Evolutionary conservation across 139 green algal species (phyloP), one percentile per base, ranked within the genome.

Genomic region (Ostreobium quekettii): DNA sequence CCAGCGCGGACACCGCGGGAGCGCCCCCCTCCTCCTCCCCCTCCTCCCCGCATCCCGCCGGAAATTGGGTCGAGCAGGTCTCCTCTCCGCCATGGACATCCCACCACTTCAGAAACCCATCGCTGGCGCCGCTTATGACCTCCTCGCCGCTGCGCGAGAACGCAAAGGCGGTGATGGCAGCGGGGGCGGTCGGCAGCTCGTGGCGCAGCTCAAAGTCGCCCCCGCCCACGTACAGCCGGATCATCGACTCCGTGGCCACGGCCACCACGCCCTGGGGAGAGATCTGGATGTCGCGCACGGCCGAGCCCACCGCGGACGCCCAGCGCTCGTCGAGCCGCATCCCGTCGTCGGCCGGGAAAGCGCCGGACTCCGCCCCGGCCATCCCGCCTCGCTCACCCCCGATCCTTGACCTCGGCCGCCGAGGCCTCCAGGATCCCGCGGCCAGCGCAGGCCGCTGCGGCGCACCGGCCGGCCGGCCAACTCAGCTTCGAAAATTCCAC

Each of bases 41-140:
- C 29, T 64, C 36, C 19, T 67, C 19, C 15, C 37, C 36, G 74
- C 46, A 46, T 33, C 30, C 69, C 24, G 39, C 46, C 56, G 67
- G 73, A 29, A 83, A 81, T 46, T 79, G 71, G 4, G 74, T 81
- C 3, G 48, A 56, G 63, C 66, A 74, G 19, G 64, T 60, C 62
- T 78, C 66, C 47, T 83, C 74, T 8, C 78, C 78, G 2, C 60
- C 74, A 4, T 76, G 60, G 4, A 81, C 71, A 39, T 83, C 67
- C 78, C 78, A 81, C 78, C 78, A 83, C 47, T 82, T 83, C 22
- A 83, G 37, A 26, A 78, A 81, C 24, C 78, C 78, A 37, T 82
- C 71, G 1, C 64, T 67, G 7, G 63, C 74, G 4, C 74, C 78
- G 30, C 64, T 73, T 11, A 83, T 62, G 1, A 83, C 42, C 60